Evolutionary conservation across 441 rosid genomes (phyloP), one percentile per base, ranked within the genome.

Genomic region (Brassica hybrid): DNA sequence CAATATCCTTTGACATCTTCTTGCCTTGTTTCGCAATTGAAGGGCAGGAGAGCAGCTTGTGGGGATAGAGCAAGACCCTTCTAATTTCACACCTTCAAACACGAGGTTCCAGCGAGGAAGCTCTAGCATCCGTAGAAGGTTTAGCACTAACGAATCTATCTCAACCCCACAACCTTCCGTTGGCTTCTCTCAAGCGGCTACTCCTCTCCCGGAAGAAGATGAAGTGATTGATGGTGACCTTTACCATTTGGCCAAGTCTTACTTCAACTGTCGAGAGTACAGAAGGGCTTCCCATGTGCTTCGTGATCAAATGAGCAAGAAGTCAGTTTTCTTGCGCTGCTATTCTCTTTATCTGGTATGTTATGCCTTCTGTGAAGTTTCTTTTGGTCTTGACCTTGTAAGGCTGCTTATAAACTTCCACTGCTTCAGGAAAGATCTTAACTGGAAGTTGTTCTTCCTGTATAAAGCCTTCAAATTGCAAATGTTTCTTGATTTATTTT

Each of bases 61-160:
- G 48, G 98, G 93, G 75, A 91, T 94, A 6, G 97, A 92, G 84
- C 95, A 85, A 67, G 98, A 92, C 84, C 93, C 90, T 0, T 86
- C 92, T 17, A 91, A 89, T 78, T 92, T 81, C 75, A 92, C 97
- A 11, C 94, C 98, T 69, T 81, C 97, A 1, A 92, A 94, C 82
- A 92, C 98, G 8, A 84, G 97, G 72, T 94, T 94, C 84, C 97
- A 94, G 83, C 89, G 97, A 62, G 97, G 97, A 81, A 94, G 96
- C 86, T 94, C 98, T 1, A 94, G 98, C 77, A 92, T 92, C 63
- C 84, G 93, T 1, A 73, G 98, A 80, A 86, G 97, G 66, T 94
- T 87, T 65, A 86, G 94, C 61, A 90, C 97, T 58, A 88, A 79
- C 76, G 97, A 94, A 65, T 76, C 90, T 69, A 80, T 84, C 38